A percentile compares a stretch with the other conserved stretches of the same genome.
These are phyloP conservation scores for Melaleuca quinquenervia DNA, from an alignment of 345 rosid species.

Conservation along the genomic window DNA sequence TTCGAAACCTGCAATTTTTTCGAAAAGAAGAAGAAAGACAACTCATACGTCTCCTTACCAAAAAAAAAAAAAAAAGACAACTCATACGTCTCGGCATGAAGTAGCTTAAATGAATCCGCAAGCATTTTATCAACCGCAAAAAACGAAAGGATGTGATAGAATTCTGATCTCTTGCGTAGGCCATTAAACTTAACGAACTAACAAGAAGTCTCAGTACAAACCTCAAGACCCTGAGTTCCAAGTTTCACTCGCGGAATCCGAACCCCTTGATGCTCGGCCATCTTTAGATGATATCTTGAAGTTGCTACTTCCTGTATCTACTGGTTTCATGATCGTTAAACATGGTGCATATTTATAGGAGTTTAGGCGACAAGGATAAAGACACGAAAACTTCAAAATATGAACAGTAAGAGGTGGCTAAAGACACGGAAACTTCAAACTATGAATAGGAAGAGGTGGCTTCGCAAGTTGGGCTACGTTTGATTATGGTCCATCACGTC, in stretches of 20 bases:
- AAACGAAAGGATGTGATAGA: not conserved
- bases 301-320: not conserved
- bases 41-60: too few relatives aligned
- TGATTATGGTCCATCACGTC: too few relatives aligned
- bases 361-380: not conserved
- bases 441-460: too few relatives aligned
- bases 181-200: not conserved
- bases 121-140: not conserved
- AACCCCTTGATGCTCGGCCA: not conserved
- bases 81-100: not conserved
- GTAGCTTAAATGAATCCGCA: not conserved
- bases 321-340: not conserved
- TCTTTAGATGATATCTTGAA: not conserved
- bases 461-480: too few relatives aligned
- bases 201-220: not conserved
- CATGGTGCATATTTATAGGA: not conserved
- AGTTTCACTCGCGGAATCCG: constrained; percentile 7
- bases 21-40: not conserved
- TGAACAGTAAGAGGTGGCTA: too few relatives aligned
- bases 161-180: too few relatives aligned
- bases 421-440: not conserved
- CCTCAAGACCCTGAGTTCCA: constrained; percentile 7
- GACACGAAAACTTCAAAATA: not conserved
- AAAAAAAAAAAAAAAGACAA: not conserved
- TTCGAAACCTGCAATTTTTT: not conserved